Conservation (phyloP, 441 rosid species). For the Codiaeum variegatum region DNA sequence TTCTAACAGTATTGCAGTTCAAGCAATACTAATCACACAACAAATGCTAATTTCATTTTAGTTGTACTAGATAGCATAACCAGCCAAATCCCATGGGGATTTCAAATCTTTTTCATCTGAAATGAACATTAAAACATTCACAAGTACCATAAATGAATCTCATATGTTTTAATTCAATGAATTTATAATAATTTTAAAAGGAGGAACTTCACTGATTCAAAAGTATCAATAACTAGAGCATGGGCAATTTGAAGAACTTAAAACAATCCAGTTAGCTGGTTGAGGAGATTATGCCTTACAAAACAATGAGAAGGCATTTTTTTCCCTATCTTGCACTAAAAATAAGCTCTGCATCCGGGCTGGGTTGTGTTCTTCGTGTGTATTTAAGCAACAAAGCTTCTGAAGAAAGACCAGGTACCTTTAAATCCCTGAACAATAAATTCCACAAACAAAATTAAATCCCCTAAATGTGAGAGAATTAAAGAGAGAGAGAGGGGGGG, state of each 20-base stretch:
- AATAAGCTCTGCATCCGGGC: constrained; percentile 60
- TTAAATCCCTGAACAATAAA: constrained; percentile 57
- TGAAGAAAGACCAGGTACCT: constrained; percentile 71
- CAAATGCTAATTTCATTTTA: neutral
- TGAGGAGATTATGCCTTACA: neutral
- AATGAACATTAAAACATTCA: neutral
- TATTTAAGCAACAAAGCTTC: constrained; percentile 86
- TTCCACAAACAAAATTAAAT: neutral
- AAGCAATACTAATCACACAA: neutral
- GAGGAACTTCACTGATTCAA: neutral
- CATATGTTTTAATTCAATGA: neutral
- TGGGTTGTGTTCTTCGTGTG: constrained; percentile 73
- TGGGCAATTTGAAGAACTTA: neutral
- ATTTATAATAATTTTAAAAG: neutral
- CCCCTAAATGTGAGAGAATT: neutral
- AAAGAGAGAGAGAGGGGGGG: no score
- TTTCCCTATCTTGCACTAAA: constrained; percentile 62
- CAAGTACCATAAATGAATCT: neutral
- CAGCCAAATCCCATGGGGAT: neutral
- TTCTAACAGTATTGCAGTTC: neutral
- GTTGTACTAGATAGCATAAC: neutral
- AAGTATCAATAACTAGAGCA: neutral
- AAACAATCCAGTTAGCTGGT: neutral
- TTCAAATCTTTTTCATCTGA: no score
- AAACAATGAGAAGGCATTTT: neutral